Conservation (phyloP, 768 basidiomycete species). For the Russula sp. region DNA sequence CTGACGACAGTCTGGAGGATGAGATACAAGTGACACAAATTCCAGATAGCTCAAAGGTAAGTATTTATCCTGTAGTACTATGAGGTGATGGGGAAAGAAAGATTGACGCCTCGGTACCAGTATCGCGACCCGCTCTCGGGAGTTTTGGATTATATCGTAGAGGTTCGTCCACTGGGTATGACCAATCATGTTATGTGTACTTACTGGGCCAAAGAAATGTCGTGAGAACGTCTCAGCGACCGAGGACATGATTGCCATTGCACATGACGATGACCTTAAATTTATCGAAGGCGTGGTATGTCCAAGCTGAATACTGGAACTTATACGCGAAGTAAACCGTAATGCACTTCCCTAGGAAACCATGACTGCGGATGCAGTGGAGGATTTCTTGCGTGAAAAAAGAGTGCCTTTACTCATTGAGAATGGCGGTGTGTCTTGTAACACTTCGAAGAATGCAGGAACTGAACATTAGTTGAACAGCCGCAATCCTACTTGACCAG, state of each 20-base stretch:
- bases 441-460: no score
- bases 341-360: background rate
- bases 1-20: background rate
- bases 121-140: slow-evolving; percentile 13
- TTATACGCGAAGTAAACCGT: background rate
- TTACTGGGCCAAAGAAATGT: slow-evolving; percentile 3
- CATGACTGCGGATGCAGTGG: slow-evolving; percentile 10
- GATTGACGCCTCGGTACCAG: background rate
- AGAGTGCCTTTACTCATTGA: background rate
- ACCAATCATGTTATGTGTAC: background rate
- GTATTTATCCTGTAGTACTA: background rate
- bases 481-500: background rate
- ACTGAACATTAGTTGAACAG: background rate
- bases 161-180: slow-evolving; percentile 3
- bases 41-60: background rate
- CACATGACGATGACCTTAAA: slow-evolving; percentile 22
- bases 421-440: slow-evolving; percentile 12
- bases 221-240: background rate
- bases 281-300: slow-evolving; percentile 9
- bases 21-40: background rate
- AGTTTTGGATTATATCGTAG: slow-evolving; percentile 14
- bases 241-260: slow-evolving; percentile 6
- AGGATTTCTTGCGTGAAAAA: slow-evolving; percentile 3
- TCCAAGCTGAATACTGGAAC: background rate
- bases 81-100: background rate